These are phyloP conservation scores for Flaveria robusta DNA, from an alignment of 129 eudicot species.

Conservation along the genomic window DNA sequence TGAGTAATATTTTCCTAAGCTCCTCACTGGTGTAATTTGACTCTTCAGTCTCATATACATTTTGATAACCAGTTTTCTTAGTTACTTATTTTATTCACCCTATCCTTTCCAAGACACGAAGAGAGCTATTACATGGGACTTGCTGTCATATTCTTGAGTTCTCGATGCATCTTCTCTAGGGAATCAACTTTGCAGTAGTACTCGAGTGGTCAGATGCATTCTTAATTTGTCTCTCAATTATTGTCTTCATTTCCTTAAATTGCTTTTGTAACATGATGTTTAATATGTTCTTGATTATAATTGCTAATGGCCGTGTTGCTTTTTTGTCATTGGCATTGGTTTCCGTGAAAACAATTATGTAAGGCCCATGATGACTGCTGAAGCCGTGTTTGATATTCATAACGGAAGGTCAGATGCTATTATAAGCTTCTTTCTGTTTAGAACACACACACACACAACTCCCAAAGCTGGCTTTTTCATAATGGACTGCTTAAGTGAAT, in stretches of 20 bases:
- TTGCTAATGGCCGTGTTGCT: constrained; percentile 37
- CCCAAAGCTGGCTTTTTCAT: constrained; percentile 3
- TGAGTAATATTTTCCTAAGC: background rate
- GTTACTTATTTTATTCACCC: background rate
- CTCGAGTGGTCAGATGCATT: constrained; percentile 58
- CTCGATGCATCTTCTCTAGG: constrained; percentile 59
- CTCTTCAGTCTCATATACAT: background rate
- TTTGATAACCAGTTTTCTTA: background rate
- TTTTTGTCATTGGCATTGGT: constrained; percentile 75
- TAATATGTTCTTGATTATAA: background rate
- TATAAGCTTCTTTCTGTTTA: background rate
- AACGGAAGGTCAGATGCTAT: constrained; percentile 73
- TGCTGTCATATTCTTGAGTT: constrained; percentile 65
- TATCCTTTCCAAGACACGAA: constrained; percentile 63
- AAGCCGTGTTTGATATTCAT: constrained; percentile 62
- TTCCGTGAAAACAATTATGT: constrained; percentile 84
- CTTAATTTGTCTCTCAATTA: background rate
- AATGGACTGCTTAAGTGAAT: background rate
- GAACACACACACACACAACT: background rate
- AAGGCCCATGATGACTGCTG: constrained; percentile 73
- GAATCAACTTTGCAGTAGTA: constrained; percentile 75
- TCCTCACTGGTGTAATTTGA: background rate
- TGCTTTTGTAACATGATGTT: background rate
- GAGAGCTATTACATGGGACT: constrained; percentile 80
- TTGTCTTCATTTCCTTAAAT: background rate